Evolutionary conservation across 2,329 filamentous ascomycete genomes (phyloP), one percentile per base, ranked within the genome.

Genomic region (Colletotrichum noveboracense): DNA sequence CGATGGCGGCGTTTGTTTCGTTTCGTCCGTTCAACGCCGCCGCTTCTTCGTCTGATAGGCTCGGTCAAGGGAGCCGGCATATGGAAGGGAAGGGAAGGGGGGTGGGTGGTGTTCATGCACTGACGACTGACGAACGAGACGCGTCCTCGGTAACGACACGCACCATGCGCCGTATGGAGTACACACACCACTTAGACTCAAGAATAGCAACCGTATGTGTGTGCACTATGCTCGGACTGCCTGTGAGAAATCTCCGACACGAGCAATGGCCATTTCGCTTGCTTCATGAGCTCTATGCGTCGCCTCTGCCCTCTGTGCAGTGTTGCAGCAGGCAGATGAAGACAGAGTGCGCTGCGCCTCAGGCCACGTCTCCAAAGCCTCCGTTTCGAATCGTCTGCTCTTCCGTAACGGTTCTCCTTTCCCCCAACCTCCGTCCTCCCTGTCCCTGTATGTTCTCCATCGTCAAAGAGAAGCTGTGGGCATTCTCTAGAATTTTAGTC

Each of bases 231-330:
- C 68, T 56, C 68, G 56, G 55, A 68, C 64, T 18, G 36, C 58
- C 64, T 61, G 64, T 66, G 70, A 52, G n/a, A 72, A 55, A 43
- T 38, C 56, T 73, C 70, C 65, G 70, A 73, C 70, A 52, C 61
- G 30, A 56, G 43, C 58, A 61, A 30, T 61, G 58, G 12, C 58
- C 58, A 21, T 34, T 61, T 61, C 58, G 58, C 18, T 61, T 34
- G 28, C 58, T 13, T 34, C 28, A 61, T 28, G 62, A 43, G 34
- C 43, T 32, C 66, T 58, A 58, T 60, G 66, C 66, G 66, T 48
- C 18, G 38, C 38, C 9, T n/a, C 18, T 48, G 38, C 38, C 30
- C 56, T 68, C 52, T 58, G 32, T 36, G 52, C 66, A 56, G 21
- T 7, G 48, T 32, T 65, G 32, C 62, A 56, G 16, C 9, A 43